Evolutionary conservation across 1,139 yeast species (phyloP).

Genomic region (Yamadazyma dushanensis): DNA sequence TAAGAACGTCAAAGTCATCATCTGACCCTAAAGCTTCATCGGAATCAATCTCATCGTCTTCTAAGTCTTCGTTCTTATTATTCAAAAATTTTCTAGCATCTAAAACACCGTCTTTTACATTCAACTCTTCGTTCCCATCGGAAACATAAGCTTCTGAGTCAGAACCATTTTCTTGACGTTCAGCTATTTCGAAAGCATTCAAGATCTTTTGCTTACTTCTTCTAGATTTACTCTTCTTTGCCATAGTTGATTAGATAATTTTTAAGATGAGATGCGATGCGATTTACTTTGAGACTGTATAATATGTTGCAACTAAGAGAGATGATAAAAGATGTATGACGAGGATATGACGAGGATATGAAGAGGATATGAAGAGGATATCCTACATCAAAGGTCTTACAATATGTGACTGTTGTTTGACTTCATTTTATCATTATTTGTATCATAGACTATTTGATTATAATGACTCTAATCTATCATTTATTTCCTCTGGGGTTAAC

Average conservation of each 20-base stretch:
- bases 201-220: slow-evolving; percentile 38
- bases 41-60: slow-evolving; percentile 72
- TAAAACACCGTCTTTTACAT: slow-evolving; percentile 41
- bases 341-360: neutral
- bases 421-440: slow-evolving; percentile 4
- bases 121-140: slow-evolving; percentile 20
- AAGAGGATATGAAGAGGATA: neutral
- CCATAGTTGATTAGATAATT: slow-evolving; percentile 10
- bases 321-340: neutral
- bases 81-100: slow-evolving; percentile 41
- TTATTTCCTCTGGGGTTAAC: slow-evolving; percentile 85
- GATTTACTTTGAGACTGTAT: slow-evolving; percentile 1
- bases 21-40: slow-evolving; percentile 79
- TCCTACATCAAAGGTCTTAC: too few species aligned
- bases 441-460: slow-evolving; percentile 24
- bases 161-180: slow-evolving; percentile 33
- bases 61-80: slow-evolving; percentile 33
- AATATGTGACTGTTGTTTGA: too few species aligned
- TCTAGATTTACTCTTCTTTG: slow-evolving; percentile 27
- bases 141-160: slow-evolving; percentile 18
- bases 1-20: slow-evolving; percentile 68
- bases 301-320: too few species aligned
- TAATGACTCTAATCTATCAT: slow-evolving; percentile 91
- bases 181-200: slow-evolving; percentile 50
- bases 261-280: slow-evolving; percentile 17